Conservation (phyloP, 2,329 filamentous ascomycete species). For the Tolypocladium endophyticum region DNA sequence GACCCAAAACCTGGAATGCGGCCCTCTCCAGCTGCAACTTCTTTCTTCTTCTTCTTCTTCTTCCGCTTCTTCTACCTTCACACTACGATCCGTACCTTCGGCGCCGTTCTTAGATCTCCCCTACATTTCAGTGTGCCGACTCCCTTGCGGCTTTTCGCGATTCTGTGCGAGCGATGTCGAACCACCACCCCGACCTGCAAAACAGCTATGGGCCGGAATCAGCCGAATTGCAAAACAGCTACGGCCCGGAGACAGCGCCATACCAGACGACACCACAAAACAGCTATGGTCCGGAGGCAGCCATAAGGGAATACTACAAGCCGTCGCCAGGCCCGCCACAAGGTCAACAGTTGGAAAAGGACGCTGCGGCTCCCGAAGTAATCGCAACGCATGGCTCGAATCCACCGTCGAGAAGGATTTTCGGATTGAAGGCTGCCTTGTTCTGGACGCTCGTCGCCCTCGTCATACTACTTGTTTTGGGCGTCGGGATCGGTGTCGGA, state of each 20-base stretch:
- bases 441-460: neutral
- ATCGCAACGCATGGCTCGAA: neutral
- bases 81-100: neutral
- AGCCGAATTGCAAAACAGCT: neutral
- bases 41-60: neutral
- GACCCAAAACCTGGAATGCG: neutral
- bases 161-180: neutral
- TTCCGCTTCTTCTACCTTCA: neutral
- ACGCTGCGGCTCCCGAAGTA: neutral
- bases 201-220: slow-evolving; percentile 1
- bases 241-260: neutral
- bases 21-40: neutral
- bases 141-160: neutral
- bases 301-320: neutral
- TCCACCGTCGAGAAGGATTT: neutral
- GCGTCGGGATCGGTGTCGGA: neutral
- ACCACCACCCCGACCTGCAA: neutral
- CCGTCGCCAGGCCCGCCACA: neutral
- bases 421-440: neutral
- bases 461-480: neutral
- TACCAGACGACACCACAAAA: neutral
- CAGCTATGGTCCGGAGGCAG: neutral
- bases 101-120: neutral
- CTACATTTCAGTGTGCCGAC: neutral
- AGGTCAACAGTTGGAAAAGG: neutral